phyloP scores from a whole-genome alignment of 108 stramenopile species.

The Cyclotella cryptica region DNA sequence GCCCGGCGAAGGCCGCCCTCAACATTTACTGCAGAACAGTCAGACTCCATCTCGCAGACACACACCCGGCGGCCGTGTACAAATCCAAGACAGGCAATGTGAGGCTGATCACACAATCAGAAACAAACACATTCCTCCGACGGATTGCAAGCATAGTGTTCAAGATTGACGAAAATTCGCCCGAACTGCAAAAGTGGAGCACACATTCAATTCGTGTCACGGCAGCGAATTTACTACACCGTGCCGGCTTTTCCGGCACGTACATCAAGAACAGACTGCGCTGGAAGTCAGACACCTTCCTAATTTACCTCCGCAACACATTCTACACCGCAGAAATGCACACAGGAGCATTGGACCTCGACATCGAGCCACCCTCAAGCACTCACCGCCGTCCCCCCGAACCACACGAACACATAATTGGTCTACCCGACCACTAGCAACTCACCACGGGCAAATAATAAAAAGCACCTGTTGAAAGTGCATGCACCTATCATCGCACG shows the following conservation, averaged over 20 bases:
- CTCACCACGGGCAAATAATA: too few species aligned
- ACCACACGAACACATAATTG: too few species aligned
- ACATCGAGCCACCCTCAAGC: too few species aligned
- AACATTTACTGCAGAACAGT: neutral
- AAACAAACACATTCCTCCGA: neutral
- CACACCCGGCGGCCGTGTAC: neutral
- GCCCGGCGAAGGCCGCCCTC: slow-evolving; percentile 6
- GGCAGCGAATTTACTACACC: neutral
- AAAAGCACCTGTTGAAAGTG: too few species aligned
- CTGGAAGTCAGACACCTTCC: neutral
- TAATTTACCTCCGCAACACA: slow-evolving; percentile 1
- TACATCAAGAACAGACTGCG: slow-evolving; percentile 9
- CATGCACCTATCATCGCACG: too few species aligned
- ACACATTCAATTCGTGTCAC: slow-evolving; percentile 7
- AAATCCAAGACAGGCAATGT: neutral
- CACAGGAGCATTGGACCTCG: too few species aligned
- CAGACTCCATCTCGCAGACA: neutral
- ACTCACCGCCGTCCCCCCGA: too few species aligned
- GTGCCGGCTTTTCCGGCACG: too few species aligned
- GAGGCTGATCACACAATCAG: neutral
- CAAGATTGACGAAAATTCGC: neutral
- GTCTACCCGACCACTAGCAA: too few species aligned
- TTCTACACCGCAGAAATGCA: neutral
- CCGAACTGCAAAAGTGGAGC: neutral
- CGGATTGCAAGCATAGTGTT: neutral